Evolutionary conservation across 2,329 filamentous ascomycete species (phyloP).

Genomic region (Fusarium tuaranense): DNA sequence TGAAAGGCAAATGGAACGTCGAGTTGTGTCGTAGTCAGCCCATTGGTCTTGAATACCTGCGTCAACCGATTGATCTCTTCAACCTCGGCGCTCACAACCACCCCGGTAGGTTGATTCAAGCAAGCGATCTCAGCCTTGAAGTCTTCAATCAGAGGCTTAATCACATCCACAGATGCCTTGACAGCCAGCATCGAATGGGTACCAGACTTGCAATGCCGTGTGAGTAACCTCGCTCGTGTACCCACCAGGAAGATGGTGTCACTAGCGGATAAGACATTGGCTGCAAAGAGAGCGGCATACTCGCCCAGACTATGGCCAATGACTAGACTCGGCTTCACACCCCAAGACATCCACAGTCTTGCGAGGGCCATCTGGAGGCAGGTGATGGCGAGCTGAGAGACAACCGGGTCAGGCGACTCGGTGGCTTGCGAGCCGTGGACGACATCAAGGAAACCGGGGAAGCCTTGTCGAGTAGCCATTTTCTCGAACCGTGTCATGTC

Average conservation of each 20-base stretch:
- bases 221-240: slow-evolving; percentile 65
- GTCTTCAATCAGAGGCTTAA: slow-evolving; percentile 37
- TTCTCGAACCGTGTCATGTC: slow-evolving; percentile 49
- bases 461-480: slow-evolving; percentile 48
- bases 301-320: slow-evolving; percentile 68
- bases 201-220: slow-evolving; percentile 60
- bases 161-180: slow-evolving; percentile 10
- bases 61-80: slow-evolving; percentile 58
- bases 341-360: slow-evolving; percentile 48
- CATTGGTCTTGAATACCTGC: slow-evolving; percentile 46
- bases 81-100: slow-evolving; percentile 70
- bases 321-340: slow-evolving; percentile 53
- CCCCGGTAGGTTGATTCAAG: slow-evolving; percentile 80
- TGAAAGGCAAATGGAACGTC: slow-evolving; percentile 67
- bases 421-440: slow-evolving; percentile 56
- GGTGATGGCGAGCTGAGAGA: slow-evolving; percentile 54
- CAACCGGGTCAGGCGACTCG: slow-evolving; percentile 26
- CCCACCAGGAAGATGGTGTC: slow-evolving; percentile 74
- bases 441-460: slow-evolving; percentile 53
- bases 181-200: slow-evolving; percentile 31
- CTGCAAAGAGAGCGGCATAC: slow-evolving; percentile 71
- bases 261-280: slow-evolving; percentile 68
- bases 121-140: slow-evolving; percentile 70
- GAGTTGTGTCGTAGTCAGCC: slow-evolving; percentile 60
- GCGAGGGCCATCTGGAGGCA: slow-evolving; percentile 56